These are phyloP conservation scores for Silybum marianum DNA, from an alignment of 129 eudicot species.

Conservation along the genomic window DNA sequence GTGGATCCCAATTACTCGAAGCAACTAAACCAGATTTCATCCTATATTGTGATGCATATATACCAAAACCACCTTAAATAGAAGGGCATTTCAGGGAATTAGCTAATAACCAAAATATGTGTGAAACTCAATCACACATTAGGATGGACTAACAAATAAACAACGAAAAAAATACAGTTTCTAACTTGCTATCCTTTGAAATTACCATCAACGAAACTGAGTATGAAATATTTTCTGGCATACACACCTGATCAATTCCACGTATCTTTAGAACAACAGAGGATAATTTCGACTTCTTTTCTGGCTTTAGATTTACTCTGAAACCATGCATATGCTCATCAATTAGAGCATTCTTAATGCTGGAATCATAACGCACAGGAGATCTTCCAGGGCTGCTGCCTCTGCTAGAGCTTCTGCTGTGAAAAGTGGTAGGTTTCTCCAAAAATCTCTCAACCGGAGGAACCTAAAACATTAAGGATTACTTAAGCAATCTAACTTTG, in stretches of 20 bases:
- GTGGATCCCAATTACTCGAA: not conserved
- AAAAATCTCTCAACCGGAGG: constrained; percentile 88
- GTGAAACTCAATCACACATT: not conserved
- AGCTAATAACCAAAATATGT: not conserved
- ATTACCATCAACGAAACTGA: not conserved
- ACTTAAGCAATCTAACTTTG: constrained; percentile 4
- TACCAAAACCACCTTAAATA: constrained; percentile 4
- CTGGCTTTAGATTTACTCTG: constrained; percentile 81
- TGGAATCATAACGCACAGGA: constrained; percentile 72
- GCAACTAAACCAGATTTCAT: not conserved
- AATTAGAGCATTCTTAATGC: constrained; percentile 57
- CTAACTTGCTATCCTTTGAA: not conserved
- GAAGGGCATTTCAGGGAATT: not conserved
- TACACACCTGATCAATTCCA: constrained; percentile 89
- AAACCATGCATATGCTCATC: constrained; percentile 78
- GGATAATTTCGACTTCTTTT: constrained; percentile 92
- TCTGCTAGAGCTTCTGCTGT: constrained; percentile 93
- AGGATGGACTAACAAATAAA: not conserved
- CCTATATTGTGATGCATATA: not conserved
- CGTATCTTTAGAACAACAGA: constrained; percentile 96
- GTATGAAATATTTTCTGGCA: not conserved
- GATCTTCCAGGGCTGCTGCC: constrained; percentile 97
- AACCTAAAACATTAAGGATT: constrained; percentile 50
- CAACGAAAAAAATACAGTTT: not conserved
- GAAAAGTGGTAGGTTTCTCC: constrained; percentile 63